phyloP scores from a whole-genome alignment of 345 rosid genomes.

The Mallotus nudiflorus region DNA sequence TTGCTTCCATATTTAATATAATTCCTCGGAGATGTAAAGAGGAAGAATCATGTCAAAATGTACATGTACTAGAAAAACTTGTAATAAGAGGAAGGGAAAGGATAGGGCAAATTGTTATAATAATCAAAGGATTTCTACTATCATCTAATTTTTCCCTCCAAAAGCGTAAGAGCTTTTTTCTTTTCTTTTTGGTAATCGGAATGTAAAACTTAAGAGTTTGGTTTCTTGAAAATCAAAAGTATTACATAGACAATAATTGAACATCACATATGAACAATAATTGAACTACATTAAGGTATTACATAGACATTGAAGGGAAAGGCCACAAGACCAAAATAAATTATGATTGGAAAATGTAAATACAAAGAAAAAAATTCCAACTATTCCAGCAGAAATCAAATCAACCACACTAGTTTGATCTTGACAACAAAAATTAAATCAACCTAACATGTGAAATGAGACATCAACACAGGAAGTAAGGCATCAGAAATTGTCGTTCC shows the following conservation, averaged over 20 bases:
- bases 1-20: slow-evolving; percentile 27
- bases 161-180: no score
- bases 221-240: neutral
- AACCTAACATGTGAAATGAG: neutral
- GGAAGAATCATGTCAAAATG: neutral
- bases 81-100: neutral
- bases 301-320: neutral
- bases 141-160: neutral
- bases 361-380: neutral
- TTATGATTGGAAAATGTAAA: neutral
- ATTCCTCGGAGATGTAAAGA: neutral
- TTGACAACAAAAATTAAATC: neutral
- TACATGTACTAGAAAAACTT: neutral
- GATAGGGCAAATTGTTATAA: neutral
- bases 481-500: neutral
- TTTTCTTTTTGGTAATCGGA: no score
- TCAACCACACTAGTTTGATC: neutral
- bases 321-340: neutral
- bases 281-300: neutral
- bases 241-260: neutral
- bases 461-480: neutral
- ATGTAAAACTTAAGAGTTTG: no score
- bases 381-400: neutral
- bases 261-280: neutral
- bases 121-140: neutral